Percentiles rank a stretch among this genome's conserved stretches.
These are phyloP conservation scores for Teratosphaeria zuluensis DNA, from an alignment of 2,329 filamentous ascomycete genomes.

Conservation along the genomic window DNA sequence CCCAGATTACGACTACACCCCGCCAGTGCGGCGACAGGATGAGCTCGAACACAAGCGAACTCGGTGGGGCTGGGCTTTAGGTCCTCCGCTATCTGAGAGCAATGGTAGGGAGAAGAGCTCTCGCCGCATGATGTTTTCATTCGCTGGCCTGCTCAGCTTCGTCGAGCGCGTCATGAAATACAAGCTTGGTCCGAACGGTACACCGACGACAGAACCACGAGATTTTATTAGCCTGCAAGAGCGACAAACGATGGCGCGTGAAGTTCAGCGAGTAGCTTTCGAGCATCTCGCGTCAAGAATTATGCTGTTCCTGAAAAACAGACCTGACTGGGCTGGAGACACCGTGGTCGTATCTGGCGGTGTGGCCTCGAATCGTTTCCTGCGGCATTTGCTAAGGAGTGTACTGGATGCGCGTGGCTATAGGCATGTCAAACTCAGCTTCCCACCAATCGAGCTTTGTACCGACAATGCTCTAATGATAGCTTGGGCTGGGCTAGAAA, in stretches of 20 bases:
- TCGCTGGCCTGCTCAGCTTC: conserved; percentile 59
- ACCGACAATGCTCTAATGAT: conserved; percentile 98
- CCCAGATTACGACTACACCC: conserved; percentile 45
- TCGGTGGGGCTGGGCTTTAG: conserved; percentile 57
- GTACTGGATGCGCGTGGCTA: conserved; percentile 60
- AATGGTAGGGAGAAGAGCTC: conserved; percentile 27
- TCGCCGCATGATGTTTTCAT: conserved; percentile 56
- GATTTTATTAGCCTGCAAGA: conserved; percentile 40
- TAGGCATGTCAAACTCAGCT: conserved; percentile 50
- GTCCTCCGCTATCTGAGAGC: conserved; percentile 55
- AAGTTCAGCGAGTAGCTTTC: conserved; percentile 71
- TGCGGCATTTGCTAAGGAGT: conserved; percentile 52
- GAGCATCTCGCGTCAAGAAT: conserved; percentile 75
- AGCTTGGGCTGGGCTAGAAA: conserved; percentile 85
- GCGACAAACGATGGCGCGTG: conserved; percentile 58
- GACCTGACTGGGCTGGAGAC: conserved; percentile 25
- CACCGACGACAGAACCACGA: conserved; percentile 18
- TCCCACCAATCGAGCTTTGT: conserved; percentile 69
- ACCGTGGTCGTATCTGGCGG: conserved; percentile 80
- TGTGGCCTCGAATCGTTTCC: conserved; percentile 75
- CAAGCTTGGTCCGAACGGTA: conserved; percentile 17
- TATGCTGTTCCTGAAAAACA: conserved; percentile 38
- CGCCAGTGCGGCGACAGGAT: conserved; percentile 52
- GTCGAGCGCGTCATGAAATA: conserved; percentile 46
- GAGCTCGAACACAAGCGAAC: conserved; percentile 38